Conservation (phyloP, 2,329 filamentous ascomycete genomes). For the Coleophoma eucalyptorum region DNA sequence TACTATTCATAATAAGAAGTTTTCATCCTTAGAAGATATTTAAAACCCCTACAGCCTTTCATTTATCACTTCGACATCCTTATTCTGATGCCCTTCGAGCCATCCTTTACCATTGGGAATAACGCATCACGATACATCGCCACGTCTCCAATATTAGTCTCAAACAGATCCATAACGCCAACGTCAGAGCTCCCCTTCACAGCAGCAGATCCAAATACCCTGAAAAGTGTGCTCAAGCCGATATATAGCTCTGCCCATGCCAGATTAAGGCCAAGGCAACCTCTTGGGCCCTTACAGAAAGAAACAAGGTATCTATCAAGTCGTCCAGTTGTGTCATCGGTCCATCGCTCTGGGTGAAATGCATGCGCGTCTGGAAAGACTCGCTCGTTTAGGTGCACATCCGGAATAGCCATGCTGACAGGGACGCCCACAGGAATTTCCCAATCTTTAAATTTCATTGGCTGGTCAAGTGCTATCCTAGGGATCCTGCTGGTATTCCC, state of each 20-base stretch:
- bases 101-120: slow-evolving; percentile 8
- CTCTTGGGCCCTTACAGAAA: slow-evolving; percentile 8
- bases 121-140: slow-evolving; percentile 10
- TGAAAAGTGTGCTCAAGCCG: slow-evolving; percentile 8
- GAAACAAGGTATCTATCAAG: slow-evolving; percentile 30
- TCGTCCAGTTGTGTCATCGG: slow-evolving; percentile 5
- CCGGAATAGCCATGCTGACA: slow-evolving; percentile 25
- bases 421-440: neutral
- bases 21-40: no score
- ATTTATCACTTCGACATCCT: neutral
- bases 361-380: slow-evolving; percentile 27
- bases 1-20: no score
- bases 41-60: no score
- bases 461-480: slow-evolving; percentile 15
- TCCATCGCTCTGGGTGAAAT: slow-evolving; percentile 33
- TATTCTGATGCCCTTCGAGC: slow-evolving; percentile 10
- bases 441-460: slow-evolving; percentile 5
- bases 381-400: slow-evolving; percentile 25
- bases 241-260: slow-evolving; percentile 18
- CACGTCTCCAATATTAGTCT: slow-evolving; percentile 21
- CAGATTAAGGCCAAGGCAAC: slow-evolving; percentile 12
- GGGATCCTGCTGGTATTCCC: slow-evolving; percentile 23
- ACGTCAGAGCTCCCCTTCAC: neutral
- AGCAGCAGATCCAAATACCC: slow-evolving; percentile 11
- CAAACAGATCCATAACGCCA: slow-evolving; percentile 19